Evolutionary conservation across 2,329 filamentous ascomycete genomes (phyloP).

Genomic region (Neoascochyta sp.): DNA sequence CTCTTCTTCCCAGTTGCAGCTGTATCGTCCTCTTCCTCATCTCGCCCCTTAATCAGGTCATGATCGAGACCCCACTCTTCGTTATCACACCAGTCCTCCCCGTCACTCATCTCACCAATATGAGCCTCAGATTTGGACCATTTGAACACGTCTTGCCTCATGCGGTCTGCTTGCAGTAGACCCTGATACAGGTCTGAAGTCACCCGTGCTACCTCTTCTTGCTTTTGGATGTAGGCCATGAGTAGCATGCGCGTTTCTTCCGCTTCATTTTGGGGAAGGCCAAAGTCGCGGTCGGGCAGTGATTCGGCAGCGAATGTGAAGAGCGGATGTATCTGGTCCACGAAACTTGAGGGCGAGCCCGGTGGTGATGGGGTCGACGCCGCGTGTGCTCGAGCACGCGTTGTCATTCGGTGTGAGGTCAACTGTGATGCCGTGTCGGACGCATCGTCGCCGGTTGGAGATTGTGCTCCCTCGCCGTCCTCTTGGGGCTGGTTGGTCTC

Average conservation of each 20-base stretch:
- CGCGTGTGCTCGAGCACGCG: slow-evolving; percentile 51
- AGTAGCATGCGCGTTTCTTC: slow-evolving; percentile 73
- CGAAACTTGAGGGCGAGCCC: slow-evolving; percentile 46
- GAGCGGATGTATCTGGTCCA: slow-evolving; percentile 67
- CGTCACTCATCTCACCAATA: slow-evolving; percentile 75
- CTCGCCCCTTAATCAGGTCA: slow-evolving; percentile 75
- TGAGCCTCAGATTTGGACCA: slow-evolving; percentile 80
- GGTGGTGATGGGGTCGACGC: slow-evolving; percentile 38
- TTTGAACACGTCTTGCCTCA: slow-evolving; percentile 66
- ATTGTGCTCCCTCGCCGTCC: slow-evolving; percentile 21
- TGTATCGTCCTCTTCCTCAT: slow-evolving; percentile 71
- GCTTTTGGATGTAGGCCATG: slow-evolving; percentile 76
- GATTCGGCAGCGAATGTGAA: slow-evolving; percentile 63
- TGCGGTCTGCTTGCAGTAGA: slow-evolving; percentile 67
- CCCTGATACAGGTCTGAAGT: slow-evolving; percentile 65
- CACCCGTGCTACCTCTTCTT: slow-evolving; percentile 76
- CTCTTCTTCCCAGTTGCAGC: slow-evolving; percentile 48
- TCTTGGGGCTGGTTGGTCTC: slow-evolving; percentile 15
- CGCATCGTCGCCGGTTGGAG: slow-evolving; percentile 34
- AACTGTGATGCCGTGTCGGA: slow-evolving; percentile 43
- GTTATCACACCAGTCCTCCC: slow-evolving; percentile 84
- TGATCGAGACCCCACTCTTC: slow-evolving; percentile 74
- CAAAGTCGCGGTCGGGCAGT: slow-evolving; percentile 65
- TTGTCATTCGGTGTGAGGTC: slow-evolving; percentile 54
- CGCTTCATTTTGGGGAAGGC: slow-evolving; percentile 69